A percentile compares a stretch with the other conserved stretches of the same genome.
phyloP scores from a whole-genome alignment of 305 asterid species.

The Solanum chacoense region DNA sequence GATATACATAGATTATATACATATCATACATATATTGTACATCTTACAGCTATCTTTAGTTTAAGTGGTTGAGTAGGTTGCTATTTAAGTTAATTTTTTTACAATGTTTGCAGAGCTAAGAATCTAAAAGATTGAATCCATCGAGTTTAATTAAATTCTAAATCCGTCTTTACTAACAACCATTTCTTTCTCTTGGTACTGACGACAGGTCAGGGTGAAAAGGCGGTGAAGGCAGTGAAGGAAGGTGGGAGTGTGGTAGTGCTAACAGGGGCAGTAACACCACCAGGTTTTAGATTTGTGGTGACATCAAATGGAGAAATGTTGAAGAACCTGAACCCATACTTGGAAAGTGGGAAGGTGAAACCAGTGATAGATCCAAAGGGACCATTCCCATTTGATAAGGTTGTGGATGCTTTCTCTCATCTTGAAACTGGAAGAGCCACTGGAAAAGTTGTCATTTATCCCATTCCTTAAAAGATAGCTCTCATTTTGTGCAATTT shows the following conservation, averaged over 20 bases:
- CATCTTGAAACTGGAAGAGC: conserved; percentile 65
- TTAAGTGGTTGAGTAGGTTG: background rate
- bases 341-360: conserved; percentile 61
- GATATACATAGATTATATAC: background rate
- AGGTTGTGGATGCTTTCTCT: conserved; percentile 74
- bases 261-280: conserved; percentile 68
- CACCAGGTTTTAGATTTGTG: conserved; percentile 81
- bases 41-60: background rate
- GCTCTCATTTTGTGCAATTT: background rate
- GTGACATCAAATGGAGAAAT: conserved; percentile 67
- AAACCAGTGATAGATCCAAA: conserved; percentile 61
- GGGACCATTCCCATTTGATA: conserved; percentile 64
- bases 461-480: conserved; percentile 58
- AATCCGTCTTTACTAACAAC: background rate
- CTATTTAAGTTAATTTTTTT: too few species aligned
- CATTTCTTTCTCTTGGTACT: background rate
- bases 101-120: background rate
- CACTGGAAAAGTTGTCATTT: conserved; percentile 66
- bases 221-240: conserved; percentile 71
- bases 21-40: background rate
- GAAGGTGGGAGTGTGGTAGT: conserved; percentile 79
- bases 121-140: background rate
- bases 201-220: conserved; percentile 65
- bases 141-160: background rate
- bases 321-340: conserved; percentile 63